Evolutionary conservation across 2,329 filamentous ascomycete genomes (phyloP), one percentile per base, ranked within the genome.

Genomic region (Didymella keratinophila): DNA sequence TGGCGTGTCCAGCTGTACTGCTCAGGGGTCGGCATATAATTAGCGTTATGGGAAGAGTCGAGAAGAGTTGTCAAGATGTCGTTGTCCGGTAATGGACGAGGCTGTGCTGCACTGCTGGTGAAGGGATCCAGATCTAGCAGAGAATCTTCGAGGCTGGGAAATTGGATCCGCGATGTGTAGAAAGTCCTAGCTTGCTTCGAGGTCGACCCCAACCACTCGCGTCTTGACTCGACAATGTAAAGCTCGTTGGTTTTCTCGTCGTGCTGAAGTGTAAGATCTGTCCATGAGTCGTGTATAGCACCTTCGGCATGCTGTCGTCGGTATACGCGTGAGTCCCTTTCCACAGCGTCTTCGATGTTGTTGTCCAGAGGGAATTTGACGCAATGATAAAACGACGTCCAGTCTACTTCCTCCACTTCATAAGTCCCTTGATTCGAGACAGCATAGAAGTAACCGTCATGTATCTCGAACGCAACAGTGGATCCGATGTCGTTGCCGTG

Each of bases 261-360:
- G 32, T 79, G 80, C 27, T 85, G 82, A 1, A 93, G 78, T 4
- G 83, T 83, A 3, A 93, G 77, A 56, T 87, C 85, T 0, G 86
- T 89, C 89, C 90, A 93, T 2, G 88, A 84, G 65, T 92, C 87
- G 64, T 93, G 89, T 16, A 92, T 86, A 0, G 88, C 85, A 0
- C 90, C 90, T 71, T 93, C 89, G 27, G 78, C 79, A 64, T 91
- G 87, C 48, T 89, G 82, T 16, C 89, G 84, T 8, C 89, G 82
- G 84, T 87, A 92, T 43, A 88, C 81, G 20, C 79, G 76, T 42
- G 73, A 68, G 53, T 81, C 80, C n/a, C 78, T 76, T 61, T 83
- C 77, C n/a, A 81, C 63, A 8, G 68, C 71, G 1, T 71, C 72
- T 9, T 72, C 67, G 27, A 76, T 74, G n/a, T 82, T 80, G 2